phyloP scores from a whole-genome alignment of 257 asterid genomes.

The Solanum stenotomum region DNA sequence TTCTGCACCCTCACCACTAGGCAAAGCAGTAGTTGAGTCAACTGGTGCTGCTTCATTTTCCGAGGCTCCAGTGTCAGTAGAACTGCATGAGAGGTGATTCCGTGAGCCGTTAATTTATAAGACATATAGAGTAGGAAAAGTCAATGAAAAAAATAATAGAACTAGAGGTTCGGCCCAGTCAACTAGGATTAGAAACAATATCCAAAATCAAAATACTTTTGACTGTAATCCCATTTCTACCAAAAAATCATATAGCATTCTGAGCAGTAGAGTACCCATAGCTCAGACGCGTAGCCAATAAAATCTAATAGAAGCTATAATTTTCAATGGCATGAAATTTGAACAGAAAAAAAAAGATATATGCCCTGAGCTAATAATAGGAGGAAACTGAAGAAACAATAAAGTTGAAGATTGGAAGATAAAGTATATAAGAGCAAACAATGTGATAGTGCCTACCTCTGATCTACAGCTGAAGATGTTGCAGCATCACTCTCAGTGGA shows the following conservation, averaged over 20 bases:
- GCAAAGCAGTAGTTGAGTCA: constrained; percentile 27
- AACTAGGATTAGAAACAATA: background rate
- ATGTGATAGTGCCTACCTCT: constrained; percentile 34
- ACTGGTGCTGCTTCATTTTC: constrained; percentile 6
- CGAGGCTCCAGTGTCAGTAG: background rate
- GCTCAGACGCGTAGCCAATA: background rate
- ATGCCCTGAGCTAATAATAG: background rate
- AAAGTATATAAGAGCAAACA: background rate
- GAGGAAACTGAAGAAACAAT: constrained; percentile 2
- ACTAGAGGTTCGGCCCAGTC: background rate
- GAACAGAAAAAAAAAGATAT: background rate
- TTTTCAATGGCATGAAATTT: background rate
- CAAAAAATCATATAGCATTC: background rate
- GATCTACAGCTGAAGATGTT: constrained; percentile 40
- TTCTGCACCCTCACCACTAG: constrained; percentile 41
- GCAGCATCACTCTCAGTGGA: constrained; percentile 35
- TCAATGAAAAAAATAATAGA: background rate
- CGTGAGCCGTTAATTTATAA: background rate
- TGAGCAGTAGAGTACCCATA: background rate
- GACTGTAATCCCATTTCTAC: background rate
- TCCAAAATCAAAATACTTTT: background rate
- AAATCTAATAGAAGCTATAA: background rate
- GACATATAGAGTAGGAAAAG: background rate
- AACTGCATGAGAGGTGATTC: background rate
- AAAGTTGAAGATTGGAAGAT: background rate